These are phyloP conservation scores for Nemania sp. DNA, from an alignment of 2,329 filamentous ascomycete genomes.

Conservation along the genomic window DNA sequence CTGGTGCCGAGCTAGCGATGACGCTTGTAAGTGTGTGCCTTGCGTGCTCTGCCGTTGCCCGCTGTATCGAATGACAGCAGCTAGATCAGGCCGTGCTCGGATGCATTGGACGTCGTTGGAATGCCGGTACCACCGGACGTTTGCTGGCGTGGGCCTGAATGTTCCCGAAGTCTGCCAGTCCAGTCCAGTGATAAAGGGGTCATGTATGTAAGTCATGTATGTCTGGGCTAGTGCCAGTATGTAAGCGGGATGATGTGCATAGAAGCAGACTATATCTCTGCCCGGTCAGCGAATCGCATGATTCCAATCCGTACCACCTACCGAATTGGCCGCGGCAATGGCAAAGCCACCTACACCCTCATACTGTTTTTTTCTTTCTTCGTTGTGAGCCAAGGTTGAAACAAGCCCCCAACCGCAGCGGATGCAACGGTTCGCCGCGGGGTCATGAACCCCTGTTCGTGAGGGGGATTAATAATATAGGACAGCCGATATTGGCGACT, in stretches of 20 bases:
- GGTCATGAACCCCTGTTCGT: not conserved
- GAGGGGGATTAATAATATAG: constrained; percentile 4
- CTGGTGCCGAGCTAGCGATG: constrained; percentile 12
- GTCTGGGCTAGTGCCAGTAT: not conserved
- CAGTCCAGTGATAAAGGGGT: constrained; percentile 20
- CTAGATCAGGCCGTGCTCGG: constrained; percentile 17
- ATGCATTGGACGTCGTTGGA: constrained; percentile 21
- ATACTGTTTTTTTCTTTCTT: constrained; percentile 2
- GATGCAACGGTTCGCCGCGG: constrained; percentile 1
- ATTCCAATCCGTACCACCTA: constrained; percentile 10
- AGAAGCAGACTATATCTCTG: constrained; percentile 1
- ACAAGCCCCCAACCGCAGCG: constrained; percentile 6
- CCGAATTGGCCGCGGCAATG: constrained; percentile 4
- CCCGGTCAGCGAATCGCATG: constrained; percentile 10
- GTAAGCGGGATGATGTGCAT: constrained; percentile 25
- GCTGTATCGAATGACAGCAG: constrained; percentile 17
- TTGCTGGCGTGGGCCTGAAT: not conserved
- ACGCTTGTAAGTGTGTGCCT: constrained; percentile 24
- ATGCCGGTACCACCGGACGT: constrained; percentile 18
- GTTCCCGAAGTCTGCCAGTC: constrained; percentile 1
- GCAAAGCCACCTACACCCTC: constrained; percentile 5
- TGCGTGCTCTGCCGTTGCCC: constrained; percentile 16
- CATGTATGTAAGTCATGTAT: constrained; percentile 14
- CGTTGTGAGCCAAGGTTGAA: constrained; percentile 14
- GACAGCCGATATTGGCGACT: constrained; percentile 20